Evolutionary conservation across 805 yeast genomes (phyloP).

Genomic region (Kluyveromyces starmeri): DNA sequence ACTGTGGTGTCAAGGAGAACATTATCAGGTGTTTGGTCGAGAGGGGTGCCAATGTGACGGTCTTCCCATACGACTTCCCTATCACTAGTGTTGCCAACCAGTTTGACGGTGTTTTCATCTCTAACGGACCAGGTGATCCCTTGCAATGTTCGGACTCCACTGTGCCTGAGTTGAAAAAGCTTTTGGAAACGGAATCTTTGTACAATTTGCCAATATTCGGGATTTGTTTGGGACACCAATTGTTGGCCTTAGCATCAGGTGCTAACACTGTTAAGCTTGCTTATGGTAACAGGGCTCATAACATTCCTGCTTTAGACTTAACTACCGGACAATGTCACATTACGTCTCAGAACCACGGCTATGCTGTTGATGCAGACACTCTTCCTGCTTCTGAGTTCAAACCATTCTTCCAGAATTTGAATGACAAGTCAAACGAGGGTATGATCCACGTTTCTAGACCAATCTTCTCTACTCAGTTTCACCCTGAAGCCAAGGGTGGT

Average conservation of each 20-base stretch:
- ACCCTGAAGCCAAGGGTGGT: conserved; percentile 99
- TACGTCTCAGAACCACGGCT: conserved; percentile 98
- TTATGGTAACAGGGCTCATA: conserved; percentile 98
- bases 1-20: conserved; percentile 98
- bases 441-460: conserved; percentile 86
- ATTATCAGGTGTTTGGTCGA: conserved; percentile 87
- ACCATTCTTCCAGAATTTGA: conserved; percentile 85
- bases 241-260: conserved; percentile 90
- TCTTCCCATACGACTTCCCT: conserved; percentile 93
- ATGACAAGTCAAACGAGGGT: conserved; percentile 96
- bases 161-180: conserved; percentile 59
- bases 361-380: conserved; percentile 82
- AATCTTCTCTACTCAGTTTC: conserved; percentile 94
- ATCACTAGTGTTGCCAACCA: conserved; percentile 82
- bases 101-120: conserved; percentile 90
- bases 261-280: conserved; percentile 88
- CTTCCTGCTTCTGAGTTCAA: conserved; percentile 61
- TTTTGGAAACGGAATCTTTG: conserved; percentile 47
- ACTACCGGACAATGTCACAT: conserved; percentile 91
- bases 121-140: conserved; percentile 98
- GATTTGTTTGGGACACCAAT: conserved; percentile 95
- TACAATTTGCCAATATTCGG: conserved; percentile 87
- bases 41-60: conserved; percentile 94
- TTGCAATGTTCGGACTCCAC: conserved; percentile 74
- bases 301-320: conserved; percentile 90